phyloP scores from a whole-genome alignment of 2,329 filamentous ascomycete genomes.

The Fusarium sp. region DNA sequence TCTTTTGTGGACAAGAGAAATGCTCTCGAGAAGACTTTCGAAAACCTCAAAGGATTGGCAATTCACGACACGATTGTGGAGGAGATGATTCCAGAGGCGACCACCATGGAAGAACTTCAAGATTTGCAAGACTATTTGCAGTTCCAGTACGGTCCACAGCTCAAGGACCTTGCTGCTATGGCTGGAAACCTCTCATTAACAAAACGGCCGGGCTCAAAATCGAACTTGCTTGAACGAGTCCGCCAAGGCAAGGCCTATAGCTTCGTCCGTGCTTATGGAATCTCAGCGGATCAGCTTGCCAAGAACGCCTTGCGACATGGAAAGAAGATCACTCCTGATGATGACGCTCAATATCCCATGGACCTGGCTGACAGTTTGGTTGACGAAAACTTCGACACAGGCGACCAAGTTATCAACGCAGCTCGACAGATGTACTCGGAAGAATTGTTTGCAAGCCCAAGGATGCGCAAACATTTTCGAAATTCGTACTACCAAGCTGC shows the following conservation, averaged over 20 bases:
- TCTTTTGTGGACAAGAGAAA: constrained; percentile 93
- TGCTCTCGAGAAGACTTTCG: constrained; percentile 80
- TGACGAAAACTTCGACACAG: constrained; percentile 78
- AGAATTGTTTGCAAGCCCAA: constrained; percentile 86
- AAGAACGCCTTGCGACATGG: constrained; percentile 84
- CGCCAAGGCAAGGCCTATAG: constrained; percentile 82
- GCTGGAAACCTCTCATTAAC: constrained; percentile 71
- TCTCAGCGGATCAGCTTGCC: constrained; percentile 87
- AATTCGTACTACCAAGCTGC: constrained; percentile 85
- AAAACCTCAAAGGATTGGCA: constrained; percentile 72
- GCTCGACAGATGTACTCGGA: constrained; percentile 91
- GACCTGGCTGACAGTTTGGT: constrained; percentile 86
- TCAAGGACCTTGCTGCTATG: constrained; percentile 80
- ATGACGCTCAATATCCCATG: constrained; percentile 80
- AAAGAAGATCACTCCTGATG: constrained; percentile 84
- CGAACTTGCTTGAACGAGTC: constrained; percentile 83
- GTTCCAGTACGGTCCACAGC: constrained; percentile 86
- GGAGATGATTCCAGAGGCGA: constrained; percentile 81
- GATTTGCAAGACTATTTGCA: constrained; percentile 97
- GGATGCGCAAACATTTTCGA: constrained; percentile 88
- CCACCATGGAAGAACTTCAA: constrained; percentile 93
- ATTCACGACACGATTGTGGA: constrained; percentile 81
- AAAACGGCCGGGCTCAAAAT: constrained; percentile 85
- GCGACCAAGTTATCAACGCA: constrained; percentile 78
- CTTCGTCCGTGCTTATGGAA: constrained; percentile 89